Evolutionary conservation across 192 early-diverging fungal species (phyloP).

Genomic region (Backusella circina): DNA sequence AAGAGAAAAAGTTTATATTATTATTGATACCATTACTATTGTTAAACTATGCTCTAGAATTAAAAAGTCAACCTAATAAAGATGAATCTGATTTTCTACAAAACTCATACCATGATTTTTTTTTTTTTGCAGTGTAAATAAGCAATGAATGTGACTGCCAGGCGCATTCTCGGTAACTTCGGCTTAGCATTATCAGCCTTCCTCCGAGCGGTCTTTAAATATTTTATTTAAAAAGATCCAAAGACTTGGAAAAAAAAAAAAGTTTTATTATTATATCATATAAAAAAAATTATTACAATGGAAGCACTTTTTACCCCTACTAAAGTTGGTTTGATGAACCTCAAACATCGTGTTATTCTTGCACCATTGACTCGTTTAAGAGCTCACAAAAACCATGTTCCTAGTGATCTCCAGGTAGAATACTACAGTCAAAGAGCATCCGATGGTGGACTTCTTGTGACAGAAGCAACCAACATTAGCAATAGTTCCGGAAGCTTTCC

Average conservation of each 20-base stretch:
- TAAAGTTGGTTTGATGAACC: not conserved
- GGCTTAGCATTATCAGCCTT: not conserved
- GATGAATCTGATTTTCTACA: too few relatives aligned
- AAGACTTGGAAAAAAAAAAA: not conserved
- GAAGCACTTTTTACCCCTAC: conserved; percentile 13
- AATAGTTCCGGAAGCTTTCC: conserved; percentile 3
- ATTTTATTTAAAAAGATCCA: not conserved
- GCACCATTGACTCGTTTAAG: conserved; percentile 23
- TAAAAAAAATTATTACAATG: not conserved
- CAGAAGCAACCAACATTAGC: conserved; percentile 20
- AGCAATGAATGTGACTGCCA: not conserved
- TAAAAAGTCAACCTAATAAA: too few relatives aligned
- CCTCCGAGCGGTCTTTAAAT: not conserved
- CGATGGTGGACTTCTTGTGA: conserved; percentile 13
- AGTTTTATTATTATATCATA: not conserved
- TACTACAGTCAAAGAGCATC: conserved; percentile 25
- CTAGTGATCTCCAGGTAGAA: conserved; percentile 1
- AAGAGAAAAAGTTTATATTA: not conserved
- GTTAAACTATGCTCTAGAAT: not conserved
- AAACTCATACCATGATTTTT: too few relatives aligned
- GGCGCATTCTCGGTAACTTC: not conserved
- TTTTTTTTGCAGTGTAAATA: not conserved
- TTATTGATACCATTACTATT: not conserved
- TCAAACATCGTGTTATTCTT: conserved; percentile 23
- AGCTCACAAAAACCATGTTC: not conserved